Evolutionary conservation across 441 rosid species (phyloP).

Genomic region (Rhodomyrtus psidioides): DNA sequence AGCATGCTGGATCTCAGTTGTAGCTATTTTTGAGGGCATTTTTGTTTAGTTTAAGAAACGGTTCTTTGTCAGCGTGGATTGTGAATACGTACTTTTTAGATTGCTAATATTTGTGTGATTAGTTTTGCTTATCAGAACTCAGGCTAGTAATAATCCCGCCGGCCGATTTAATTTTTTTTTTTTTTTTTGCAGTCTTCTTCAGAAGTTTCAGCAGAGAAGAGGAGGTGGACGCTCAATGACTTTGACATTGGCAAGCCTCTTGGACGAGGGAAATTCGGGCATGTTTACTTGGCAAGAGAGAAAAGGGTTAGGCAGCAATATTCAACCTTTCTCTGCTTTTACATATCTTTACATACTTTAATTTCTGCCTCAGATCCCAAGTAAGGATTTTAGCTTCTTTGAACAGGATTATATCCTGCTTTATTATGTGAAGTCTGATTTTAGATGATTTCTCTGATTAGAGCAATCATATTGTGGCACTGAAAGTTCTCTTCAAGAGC

Average conservation of each 20-base stretch:
- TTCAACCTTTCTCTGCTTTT: not conserved
- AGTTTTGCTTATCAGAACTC: not conserved
- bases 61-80: not conserved
- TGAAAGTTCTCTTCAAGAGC: slow-evolving; percentile 90
- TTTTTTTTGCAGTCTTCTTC: slow-evolving; percentile 32
- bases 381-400: not conserved
- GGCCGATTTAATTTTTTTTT: not conserved
- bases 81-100: not conserved
- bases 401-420: not conserved
- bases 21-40: not conserved
- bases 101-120: not conserved
- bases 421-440: not conserved
- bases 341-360: not conserved
- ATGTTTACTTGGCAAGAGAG: slow-evolving; percentile 88
- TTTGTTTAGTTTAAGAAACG: not conserved
- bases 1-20: not conserved
- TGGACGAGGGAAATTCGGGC: slow-evolving; percentile 97
- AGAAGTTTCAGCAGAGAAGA: slow-evolving; percentile 43
- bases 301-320: slow-evolving; percentile 43
- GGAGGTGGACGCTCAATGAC: slow-evolving; percentile 80
- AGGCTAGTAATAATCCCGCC: not conserved
- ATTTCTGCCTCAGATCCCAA: not conserved
- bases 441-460: slow-evolving; percentile 15
- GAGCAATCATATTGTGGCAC: slow-evolving; percentile 93
- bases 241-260: slow-evolving; percentile 97